Conservation (phyloP, 495 filamentous ascomycete genomes). For the Penicillium nucicola region DNA sequence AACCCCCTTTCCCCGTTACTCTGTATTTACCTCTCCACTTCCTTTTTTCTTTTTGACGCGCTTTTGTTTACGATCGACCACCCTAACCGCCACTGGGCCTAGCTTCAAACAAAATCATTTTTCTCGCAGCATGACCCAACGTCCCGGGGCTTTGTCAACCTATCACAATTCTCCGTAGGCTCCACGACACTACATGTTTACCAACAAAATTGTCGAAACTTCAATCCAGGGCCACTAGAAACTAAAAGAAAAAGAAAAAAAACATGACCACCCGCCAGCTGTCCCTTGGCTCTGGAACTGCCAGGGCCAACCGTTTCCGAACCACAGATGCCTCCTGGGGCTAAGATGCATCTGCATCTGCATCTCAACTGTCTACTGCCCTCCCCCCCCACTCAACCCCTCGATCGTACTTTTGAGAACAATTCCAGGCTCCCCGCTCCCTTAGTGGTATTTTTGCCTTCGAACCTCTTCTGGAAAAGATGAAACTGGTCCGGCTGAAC, state of each 20-base stretch:
- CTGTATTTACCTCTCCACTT: constrained; percentile 2
- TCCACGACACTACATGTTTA: constrained; percentile 5
- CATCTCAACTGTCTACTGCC: background rate
- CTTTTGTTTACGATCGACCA: constrained; percentile 14
- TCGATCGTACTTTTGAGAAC: constrained; percentile 24
- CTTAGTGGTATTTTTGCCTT: constrained; percentile 17
- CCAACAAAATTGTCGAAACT: constrained; percentile 6
- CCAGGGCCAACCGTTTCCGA: constrained; percentile 24
- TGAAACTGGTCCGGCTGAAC: constrained; percentile 7
- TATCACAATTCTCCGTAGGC: constrained; percentile 15
- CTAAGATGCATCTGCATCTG: background rate
- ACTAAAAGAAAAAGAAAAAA: background rate
- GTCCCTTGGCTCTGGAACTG: constrained; percentile 27
- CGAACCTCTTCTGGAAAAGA: constrained; percentile 8
- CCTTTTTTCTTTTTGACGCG: constrained; percentile 1
- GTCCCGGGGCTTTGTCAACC: constrained; percentile 25
- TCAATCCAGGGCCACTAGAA: constrained; percentile 10
- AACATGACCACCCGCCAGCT: constrained; percentile 9
- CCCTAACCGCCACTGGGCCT: constrained; percentile 27
- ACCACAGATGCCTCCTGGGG: constrained; percentile 3
- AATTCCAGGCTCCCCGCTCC: constrained; percentile 11
- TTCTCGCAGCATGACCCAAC: constrained; percentile 28
- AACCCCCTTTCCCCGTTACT: too few species aligned
- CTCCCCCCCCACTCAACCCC: constrained; percentile 12
- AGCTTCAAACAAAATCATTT: constrained; percentile 29